Evolutionary conservation across 2,329 filamentous ascomycete species (phyloP).

Genomic region (Nannizziopsis barbatae): DNA sequence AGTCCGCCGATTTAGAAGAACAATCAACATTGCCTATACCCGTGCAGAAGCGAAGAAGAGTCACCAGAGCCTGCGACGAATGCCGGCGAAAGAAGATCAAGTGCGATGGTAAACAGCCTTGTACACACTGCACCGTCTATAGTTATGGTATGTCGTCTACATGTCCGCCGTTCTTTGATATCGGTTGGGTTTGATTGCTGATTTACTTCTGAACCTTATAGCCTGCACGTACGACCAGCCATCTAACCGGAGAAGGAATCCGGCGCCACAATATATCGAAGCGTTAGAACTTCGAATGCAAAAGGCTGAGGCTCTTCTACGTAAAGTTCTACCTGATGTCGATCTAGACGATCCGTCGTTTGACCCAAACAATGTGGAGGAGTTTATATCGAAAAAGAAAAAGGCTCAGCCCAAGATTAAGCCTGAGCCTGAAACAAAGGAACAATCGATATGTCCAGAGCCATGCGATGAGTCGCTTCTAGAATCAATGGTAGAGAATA

Average conservation of each 20-base stretch:
- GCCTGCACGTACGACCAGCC: conserved; percentile 95
- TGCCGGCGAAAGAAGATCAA: conserved; percentile 80
- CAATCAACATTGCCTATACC: conserved; percentile 35
- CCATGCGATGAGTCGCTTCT: conserved; percentile 59
- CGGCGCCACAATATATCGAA: conserved; percentile 85
- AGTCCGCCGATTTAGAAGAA: conserved; percentile 22
- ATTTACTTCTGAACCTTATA: conserved; percentile 27
- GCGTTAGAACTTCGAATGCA: conserved; percentile 72
- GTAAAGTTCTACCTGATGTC: conserved; percentile 69
- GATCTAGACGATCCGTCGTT: conserved; percentile 76
- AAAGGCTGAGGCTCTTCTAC: conserved; percentile 68
- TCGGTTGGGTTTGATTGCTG: neutral
- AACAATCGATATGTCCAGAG: conserved; percentile 22
- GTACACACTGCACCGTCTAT: conserved; percentile 94
- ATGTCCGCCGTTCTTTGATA: neutral
- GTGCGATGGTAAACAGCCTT: conserved; percentile 75
- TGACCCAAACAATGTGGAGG: conserved; percentile 61
- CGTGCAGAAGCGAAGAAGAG: conserved; percentile 64
- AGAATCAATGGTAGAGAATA: conserved; percentile 88
- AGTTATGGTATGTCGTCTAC: conserved; percentile 65
- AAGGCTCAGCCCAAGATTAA: conserved; percentile 19
- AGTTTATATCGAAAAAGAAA: conserved; percentile 36
- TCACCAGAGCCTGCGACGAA: conserved; percentile 71
- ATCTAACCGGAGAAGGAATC: conserved; percentile 80
- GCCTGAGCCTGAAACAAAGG: conserved; percentile 17